Base-by-base conservation (phyloP, 768 basidiomycete genomes). In the Lentinula sp. region DNA sequence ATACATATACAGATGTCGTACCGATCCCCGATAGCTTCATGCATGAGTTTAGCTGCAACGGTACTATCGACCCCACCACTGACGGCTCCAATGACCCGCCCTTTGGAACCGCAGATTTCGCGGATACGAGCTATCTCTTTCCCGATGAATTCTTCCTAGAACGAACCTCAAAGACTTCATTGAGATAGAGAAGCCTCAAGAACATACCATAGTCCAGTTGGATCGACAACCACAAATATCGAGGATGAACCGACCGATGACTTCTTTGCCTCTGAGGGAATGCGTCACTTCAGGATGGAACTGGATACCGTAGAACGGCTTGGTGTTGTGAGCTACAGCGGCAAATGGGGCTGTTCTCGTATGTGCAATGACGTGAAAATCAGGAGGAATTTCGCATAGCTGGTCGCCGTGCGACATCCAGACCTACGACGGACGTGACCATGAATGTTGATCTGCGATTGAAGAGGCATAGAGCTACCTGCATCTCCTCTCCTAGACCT, bases 331-430 rank as follows among this genome's bases (percentile, higher is more conserved):
- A 6, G 93, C 93, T 63, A 98, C 85, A 1, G 95, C 95, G 10
- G 95, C 95, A 70, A 80, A 98, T 0, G 96, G 96, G 0, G 96
- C 95, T 1, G 88, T 88, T 16, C 81, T 74, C 0, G 97, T 99
- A 51, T 82, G 81, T 6, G 94, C 96, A 65, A 98, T 92, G 65
- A 89, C 83, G 68, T 91, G 87, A 75, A 97, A 99, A 67, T 88
- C 78, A 0, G 86, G 75, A 15, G 96, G 97, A 2, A 89, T 82
- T 53, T 80, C 83, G 31, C 86, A 89, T 37, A 98, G 82, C 65
- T 96, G 93, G 74, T 98, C 97, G 10, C 95, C 95, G 70, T 99
- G 97, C 16, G 96, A 98, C 97, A 98, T 98, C 97, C 97, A 98
- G 54, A 98, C 96, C 96, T 98, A 63, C 4, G 59, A 40, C 43